Evolutionary conservation across 2,329 filamentous ascomycete genomes (phyloP).

Genomic region (Penicillium sp.): DNA sequence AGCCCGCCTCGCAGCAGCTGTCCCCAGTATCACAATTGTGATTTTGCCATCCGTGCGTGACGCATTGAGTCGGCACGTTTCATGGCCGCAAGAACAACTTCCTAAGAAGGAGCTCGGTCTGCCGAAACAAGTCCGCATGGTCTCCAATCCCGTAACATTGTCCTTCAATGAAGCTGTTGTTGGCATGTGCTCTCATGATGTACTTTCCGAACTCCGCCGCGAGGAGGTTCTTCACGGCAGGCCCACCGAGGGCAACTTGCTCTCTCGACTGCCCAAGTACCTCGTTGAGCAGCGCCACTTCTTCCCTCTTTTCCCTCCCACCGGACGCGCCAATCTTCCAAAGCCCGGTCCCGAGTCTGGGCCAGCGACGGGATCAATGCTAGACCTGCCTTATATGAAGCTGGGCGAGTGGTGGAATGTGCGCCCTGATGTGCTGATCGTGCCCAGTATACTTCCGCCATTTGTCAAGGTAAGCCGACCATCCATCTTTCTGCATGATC

Average conservation of each 20-base stretch:
- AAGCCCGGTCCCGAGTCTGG: slow-evolving; percentile 62
- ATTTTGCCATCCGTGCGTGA: slow-evolving; percentile 82
- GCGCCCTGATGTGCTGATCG: slow-evolving; percentile 77
- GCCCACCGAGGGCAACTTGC: slow-evolving; percentile 57
- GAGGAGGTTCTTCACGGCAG: slow-evolving; percentile 66
- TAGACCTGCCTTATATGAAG: slow-evolving; percentile 83
- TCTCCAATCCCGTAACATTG: slow-evolving; percentile 88
- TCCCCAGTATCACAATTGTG: slow-evolving; percentile 78
- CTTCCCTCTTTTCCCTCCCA: slow-evolving; percentile 82
- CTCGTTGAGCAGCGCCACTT: slow-evolving; percentile 89
- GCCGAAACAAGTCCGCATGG: slow-evolving; percentile 70
- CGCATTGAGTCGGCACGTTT: slow-evolving; percentile 75
- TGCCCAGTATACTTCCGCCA: slow-evolving; percentile 77
- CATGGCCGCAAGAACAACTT: slow-evolving; percentile 79
- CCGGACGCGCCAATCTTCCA: slow-evolving; percentile 65
- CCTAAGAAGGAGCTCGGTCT: slow-evolving; percentile 70
- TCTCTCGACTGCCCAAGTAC: slow-evolving; percentile 71
- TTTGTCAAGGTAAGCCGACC: slow-evolving; percentile 72
- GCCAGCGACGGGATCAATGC: slow-evolving; percentile 67
- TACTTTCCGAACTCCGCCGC: slow-evolving; percentile 74
- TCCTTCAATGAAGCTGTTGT: slow-evolving; percentile 83
- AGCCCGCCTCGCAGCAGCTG: slow-evolving; percentile 64
- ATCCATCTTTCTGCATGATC: too few species aligned
- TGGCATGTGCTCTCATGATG: slow-evolving; percentile 78
- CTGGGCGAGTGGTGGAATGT: slow-evolving; percentile 88